phyloP scores from a whole-genome alignment of 2,329 filamentous ascomycete species.

The Beauveria bassiana region DNA sequence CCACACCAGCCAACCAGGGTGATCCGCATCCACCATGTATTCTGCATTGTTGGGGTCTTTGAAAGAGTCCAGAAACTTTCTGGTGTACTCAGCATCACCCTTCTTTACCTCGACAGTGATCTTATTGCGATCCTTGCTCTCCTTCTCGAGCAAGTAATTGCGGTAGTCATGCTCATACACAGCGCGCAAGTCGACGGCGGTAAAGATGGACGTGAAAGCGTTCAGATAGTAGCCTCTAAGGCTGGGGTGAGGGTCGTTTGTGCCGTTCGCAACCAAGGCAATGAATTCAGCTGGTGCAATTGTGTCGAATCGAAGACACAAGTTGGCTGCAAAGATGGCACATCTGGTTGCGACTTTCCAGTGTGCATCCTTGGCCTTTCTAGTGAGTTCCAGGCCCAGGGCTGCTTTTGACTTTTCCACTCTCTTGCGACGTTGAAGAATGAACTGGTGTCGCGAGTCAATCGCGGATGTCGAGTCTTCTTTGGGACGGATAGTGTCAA shows the following conservation, averaged over 20 bases:
- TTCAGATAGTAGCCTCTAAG: slow-evolving; percentile 74
- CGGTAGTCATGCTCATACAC: slow-evolving; percentile 80
- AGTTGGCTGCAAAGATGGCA: slow-evolving; percentile 80
- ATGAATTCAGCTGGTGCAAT: slow-evolving; percentile 77
- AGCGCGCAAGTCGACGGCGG: slow-evolving; percentile 79
- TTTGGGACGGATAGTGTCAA: slow-evolving; percentile 63
- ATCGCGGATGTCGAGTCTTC: slow-evolving; percentile 57
- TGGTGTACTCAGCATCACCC: slow-evolving; percentile 72
- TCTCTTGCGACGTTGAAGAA: slow-evolving; percentile 63
- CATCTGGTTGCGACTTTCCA: slow-evolving; percentile 95
- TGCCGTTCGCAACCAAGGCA: slow-evolving; percentile 71
- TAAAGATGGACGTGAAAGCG: slow-evolving; percentile 68
- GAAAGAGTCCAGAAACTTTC: slow-evolving; percentile 71
- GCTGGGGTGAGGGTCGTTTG: slow-evolving; percentile 85
- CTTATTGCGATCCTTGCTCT: slow-evolving; percentile 64
- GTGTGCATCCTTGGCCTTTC: slow-evolving; percentile 70
- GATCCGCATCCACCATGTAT: slow-evolving; percentile 86
- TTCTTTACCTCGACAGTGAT: slow-evolving; percentile 63
- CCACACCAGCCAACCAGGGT: slow-evolving; percentile 96
- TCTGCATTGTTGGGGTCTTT: slow-evolving; percentile 59
- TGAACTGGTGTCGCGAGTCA: slow-evolving; percentile 54
- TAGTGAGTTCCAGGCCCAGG: slow-evolving; percentile 73
- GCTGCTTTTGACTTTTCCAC: slow-evolving; percentile 80
- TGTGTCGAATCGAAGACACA: slow-evolving; percentile 85
- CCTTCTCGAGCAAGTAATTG: slow-evolving; percentile 76